phyloP scores from a whole-genome alignment of 345 rosid species.

The Syzygium jambos region DNA sequence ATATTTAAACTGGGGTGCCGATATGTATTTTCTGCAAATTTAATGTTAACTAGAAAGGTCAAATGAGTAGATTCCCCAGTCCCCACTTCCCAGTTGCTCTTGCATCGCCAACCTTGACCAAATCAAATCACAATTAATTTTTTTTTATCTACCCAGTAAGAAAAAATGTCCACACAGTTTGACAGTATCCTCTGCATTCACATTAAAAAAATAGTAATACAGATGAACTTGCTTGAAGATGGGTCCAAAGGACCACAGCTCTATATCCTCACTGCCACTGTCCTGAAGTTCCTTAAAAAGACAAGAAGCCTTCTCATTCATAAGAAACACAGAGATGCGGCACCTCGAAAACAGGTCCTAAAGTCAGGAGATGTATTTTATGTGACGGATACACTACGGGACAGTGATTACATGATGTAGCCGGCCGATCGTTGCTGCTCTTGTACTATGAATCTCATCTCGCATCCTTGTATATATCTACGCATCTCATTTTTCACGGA shows the following conservation, averaged over 20 bases:
- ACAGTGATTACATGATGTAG: rapidly evolving
- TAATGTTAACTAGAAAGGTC: not conserved
- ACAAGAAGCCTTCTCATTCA: no score
- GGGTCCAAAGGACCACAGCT: not conserved
- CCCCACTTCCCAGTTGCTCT: not conserved
- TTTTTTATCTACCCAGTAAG: not conserved
- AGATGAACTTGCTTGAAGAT: not conserved
- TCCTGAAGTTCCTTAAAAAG: not conserved
- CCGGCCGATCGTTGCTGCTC: no score
- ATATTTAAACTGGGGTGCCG: not conserved
- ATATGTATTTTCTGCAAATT: not conserved
- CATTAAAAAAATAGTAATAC: not conserved
- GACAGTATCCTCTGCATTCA: not conserved
- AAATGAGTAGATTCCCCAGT: not conserved
- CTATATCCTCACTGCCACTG: not conserved
- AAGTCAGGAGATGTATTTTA: not conserved
- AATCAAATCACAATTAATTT: not conserved
- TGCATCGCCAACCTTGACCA: not conserved
- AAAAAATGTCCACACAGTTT: not conserved
- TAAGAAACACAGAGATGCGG: not conserved
- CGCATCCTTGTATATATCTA: not conserved
- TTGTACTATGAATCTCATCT: not conserved
- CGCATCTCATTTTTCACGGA: not conserved
- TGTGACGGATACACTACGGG: not conserved
- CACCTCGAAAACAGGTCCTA: not conserved